These are phyloP conservation scores for Terana coerulea DNA, from an alignment of 768 basidiomycete genomes.

Conservation along the genomic window DNA sequence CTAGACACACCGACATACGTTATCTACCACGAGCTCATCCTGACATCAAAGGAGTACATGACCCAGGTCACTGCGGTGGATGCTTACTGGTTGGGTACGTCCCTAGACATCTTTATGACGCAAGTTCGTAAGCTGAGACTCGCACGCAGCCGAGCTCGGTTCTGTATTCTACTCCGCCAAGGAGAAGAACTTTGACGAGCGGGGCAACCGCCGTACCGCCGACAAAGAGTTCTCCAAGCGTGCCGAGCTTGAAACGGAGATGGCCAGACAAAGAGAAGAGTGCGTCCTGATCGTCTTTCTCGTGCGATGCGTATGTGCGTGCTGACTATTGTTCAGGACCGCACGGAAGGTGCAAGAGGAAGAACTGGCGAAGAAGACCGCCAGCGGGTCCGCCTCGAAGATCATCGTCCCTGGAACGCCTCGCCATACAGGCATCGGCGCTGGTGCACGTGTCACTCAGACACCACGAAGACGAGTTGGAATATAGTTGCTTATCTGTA, in stretches of 20 bases:
- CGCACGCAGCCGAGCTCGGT: constrained; percentile 75
- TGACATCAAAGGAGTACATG: constrained; percentile 98
- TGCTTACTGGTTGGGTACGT: constrained; percentile 92
- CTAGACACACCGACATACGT: constrained; percentile 94
- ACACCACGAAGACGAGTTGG: constrained; percentile 75
- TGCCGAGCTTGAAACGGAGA: constrained; percentile 90
- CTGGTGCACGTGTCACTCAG: constrained; percentile 59
- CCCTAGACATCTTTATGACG: not conserved
- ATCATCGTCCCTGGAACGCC: constrained; percentile 82
- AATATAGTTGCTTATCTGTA: no score
- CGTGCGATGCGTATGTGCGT: no score
- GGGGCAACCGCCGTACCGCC: constrained; percentile 69
- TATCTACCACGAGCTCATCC: constrained; percentile 93
- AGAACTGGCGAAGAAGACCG: constrained; percentile 49
- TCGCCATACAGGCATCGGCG: constrained; percentile 62
- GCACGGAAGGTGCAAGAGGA: constrained; percentile 64
- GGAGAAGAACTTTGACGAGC: constrained; percentile 95
- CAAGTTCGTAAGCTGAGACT: constrained; percentile 11
- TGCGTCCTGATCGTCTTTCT: no score
- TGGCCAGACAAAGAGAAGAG: constrained; percentile 81
- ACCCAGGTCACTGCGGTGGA: constrained; percentile 98
- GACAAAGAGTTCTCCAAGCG: constrained; percentile 90
- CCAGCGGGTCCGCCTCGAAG: constrained; percentile 51
- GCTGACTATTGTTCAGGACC: constrained; percentile 38
- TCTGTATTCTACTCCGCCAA: constrained; percentile 97